Conservation (phyloP, 2,329 filamentous ascomycete species). For the Fonsecaea erecta region DNA sequence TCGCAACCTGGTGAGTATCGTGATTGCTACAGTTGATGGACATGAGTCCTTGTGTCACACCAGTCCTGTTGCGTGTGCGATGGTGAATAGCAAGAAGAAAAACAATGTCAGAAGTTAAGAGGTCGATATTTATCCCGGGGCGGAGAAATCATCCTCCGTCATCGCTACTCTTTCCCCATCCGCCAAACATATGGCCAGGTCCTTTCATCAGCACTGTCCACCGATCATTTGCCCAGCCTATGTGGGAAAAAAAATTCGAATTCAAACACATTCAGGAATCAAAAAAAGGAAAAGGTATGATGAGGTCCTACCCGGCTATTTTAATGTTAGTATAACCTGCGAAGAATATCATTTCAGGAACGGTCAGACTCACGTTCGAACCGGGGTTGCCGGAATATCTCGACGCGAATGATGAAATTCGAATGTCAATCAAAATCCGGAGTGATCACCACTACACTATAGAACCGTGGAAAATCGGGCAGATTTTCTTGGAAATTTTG, state of each 20-base stretch:
- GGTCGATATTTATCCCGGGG: background rate
- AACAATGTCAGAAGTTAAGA: background rate
- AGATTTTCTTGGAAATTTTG: background rate
- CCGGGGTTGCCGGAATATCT: constrained; percentile 1
- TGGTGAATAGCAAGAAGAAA: too few relatives aligned
- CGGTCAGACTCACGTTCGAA: background rate
- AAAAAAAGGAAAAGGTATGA: background rate
- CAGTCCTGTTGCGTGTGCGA: too few relatives aligned
- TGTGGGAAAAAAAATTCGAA: too few relatives aligned
- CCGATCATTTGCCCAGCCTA: too few relatives aligned
- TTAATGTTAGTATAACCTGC: background rate
- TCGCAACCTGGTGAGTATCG: too few relatives aligned
- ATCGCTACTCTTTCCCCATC: background rate
- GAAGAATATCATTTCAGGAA: too few relatives aligned
- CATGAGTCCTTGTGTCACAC: too few relatives aligned
- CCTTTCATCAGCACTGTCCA: too few relatives aligned
- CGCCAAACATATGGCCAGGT: too few relatives aligned
- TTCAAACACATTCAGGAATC: background rate
- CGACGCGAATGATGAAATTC: background rate
- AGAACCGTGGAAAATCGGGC: background rate
- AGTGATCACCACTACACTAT: constrained; percentile 6
- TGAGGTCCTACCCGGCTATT: background rate
- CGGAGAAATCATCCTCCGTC: background rate
- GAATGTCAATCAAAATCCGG: background rate
- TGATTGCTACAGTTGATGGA: too few relatives aligned